Evolutionary conservation across 768 basidiomycete genomes (phyloP), one percentile per base, ranked within the genome.

Genomic region (Pleurotus salmoneostramineus): DNA sequence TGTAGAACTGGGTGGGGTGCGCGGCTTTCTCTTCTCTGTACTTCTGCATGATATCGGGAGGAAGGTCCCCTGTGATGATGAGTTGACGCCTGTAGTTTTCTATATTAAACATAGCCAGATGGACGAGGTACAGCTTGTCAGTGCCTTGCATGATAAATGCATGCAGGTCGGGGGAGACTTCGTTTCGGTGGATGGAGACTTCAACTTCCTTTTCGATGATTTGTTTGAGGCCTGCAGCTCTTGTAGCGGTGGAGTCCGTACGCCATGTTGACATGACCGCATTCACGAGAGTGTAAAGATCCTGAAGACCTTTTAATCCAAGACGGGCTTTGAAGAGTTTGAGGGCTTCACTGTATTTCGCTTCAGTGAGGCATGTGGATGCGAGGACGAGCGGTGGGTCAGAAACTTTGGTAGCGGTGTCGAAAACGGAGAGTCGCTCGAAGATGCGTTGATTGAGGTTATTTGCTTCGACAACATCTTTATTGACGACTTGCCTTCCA

Each of bases 241-340:
- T 57, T 21, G 66, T 61, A 11, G 63, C 43, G 1, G 68, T 61
- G 48, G 74, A 73, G 40, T 69, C 65, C 3, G 65, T 65, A n/a
- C 65, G 66, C 63, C 76, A 79, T 2, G 77, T 77, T 6, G 75
- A 74, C 74, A 75, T 77, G 17, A 70, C 68, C 15, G 76, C 72
- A 44, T 74, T 77, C 34, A 64, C 60, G 17, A 79, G 63, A 7
- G 71, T 66, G 46, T 65, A 72, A 0, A 80, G 65, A 45, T 76
- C 72, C 50, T 71, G 63, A 2, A 63, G 57, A 0, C 47, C 62
- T 40, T 68, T 65, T 2, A 73, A 50, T 8, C 72, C 72, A 31
- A 75, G 62, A 3, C 78, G 71, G 40, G 62, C 54, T 66, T 78
- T 77, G 66, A 71, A 76, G 37, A 65, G 62, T 21, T 59, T 64